Evolutionary conservation across 148 eudicot species (phyloP).

Genomic region (Silene uniflora): DNA sequence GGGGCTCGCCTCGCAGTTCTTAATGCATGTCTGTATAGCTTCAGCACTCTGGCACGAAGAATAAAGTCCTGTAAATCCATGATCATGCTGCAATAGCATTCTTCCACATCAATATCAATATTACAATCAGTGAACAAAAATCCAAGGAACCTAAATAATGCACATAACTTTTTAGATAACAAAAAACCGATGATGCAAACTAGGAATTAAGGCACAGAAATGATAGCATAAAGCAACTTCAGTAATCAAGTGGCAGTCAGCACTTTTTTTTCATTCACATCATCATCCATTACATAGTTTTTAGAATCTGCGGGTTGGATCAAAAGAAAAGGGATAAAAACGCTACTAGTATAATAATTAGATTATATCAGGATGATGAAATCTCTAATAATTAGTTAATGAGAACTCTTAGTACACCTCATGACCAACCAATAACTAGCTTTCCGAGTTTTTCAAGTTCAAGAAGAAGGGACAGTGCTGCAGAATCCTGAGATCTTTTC

Average conservation of each 20-base stretch:
- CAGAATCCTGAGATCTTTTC: slow-evolving; percentile 77
- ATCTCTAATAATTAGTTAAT: neutral
- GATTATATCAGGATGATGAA: neutral
- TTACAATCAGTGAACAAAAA: neutral
- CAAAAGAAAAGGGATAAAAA: neutral
- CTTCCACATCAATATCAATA: slow-evolving; percentile 2
- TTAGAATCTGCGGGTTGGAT: neutral
- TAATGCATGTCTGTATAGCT: slow-evolving; percentile 80
- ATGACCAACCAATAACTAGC: slow-evolving; percentile 39
- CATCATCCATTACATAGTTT: slow-evolving; percentile 1
- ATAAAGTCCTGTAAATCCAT: slow-evolving; percentile 87
- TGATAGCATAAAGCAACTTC: slow-evolving; percentile 1
- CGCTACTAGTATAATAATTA: neutral
- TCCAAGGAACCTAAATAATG: neutral
- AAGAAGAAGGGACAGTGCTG: slow-evolving; percentile 60
- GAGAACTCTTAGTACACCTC: neutral
- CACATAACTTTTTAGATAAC: neutral
- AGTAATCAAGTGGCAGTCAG: neutral
- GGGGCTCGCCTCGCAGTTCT: slow-evolving; percentile 80
- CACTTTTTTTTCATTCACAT: neutral
- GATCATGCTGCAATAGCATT: slow-evolving; percentile 26
- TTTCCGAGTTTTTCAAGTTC: slow-evolving; percentile 52
- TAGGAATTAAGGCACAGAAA: neutral
- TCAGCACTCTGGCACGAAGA: slow-evolving; percentile 77
- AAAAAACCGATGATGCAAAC: neutral